These are phyloP conservation scores for Penicillium verrucosum DNA, from an alignment of 2,329 filamentous ascomycete genomes.

Conservation along the genomic window DNA sequence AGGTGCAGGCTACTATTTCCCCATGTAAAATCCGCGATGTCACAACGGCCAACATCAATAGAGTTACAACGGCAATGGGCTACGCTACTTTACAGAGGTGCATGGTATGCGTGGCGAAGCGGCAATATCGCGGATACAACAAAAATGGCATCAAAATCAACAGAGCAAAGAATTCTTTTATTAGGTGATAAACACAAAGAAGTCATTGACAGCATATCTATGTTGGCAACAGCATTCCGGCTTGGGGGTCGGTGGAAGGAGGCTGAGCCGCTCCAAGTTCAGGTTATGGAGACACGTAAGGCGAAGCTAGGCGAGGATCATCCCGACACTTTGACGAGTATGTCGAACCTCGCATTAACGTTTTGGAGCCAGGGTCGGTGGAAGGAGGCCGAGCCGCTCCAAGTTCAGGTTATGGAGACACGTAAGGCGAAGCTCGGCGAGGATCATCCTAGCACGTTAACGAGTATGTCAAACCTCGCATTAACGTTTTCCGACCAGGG, in stretches of 20 bases:
- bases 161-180: not conserved
- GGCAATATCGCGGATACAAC: not conserved
- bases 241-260: not conserved
- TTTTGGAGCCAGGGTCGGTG: too few relatives aligned
- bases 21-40: not conserved
- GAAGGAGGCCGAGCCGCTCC: too few relatives aligned
- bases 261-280: too few relatives aligned
- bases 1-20: not conserved
- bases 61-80: not conserved
- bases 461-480: not conserved
- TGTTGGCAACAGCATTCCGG: too few relatives aligned
- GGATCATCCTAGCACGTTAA: too few relatives aligned
- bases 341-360: too few relatives aligned
- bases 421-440: too few relatives aligned
- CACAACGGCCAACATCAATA: not conserved
- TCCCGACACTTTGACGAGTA: too few relatives aligned
- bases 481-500: too few relatives aligned
- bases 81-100: not conserved
- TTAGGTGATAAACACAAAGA: not conserved
- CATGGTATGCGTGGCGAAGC: not conserved
- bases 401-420: too few relatives aligned
- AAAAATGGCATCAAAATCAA: not conserved
- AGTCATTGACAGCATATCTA: not conserved
- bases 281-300: too few relatives aligned
- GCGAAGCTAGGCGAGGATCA: too few relatives aligned